Base-by-base conservation (phyloP, 305 asterid genomes). In the Fraxinus nigra region DNA sequence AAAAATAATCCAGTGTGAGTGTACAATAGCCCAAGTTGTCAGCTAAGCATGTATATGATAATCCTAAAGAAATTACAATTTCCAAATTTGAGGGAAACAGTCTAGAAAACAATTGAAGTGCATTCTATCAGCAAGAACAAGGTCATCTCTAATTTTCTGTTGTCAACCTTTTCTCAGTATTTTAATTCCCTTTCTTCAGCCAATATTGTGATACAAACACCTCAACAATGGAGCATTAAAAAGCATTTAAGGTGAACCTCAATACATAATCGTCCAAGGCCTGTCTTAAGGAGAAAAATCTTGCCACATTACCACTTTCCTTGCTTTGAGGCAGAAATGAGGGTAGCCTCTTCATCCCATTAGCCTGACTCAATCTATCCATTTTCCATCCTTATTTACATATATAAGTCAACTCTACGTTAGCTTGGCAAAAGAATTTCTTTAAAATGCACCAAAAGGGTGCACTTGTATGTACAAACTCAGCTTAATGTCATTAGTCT, bases 401-500 rank as follows among this genome's bases (percentile, higher is more conserved):
- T 5, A 32, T 30, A 70, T 10, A 70, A 32, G 22, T 70, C 76
- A 33, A 70, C 24, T 33, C 76, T 6, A 70, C 18, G 20, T 70
- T 30, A 13, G 37, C 74, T 70, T 30, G 76, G 22, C 18, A 70
- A 33, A 70, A 70, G 13, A 70, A 70, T 30, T 70, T 30, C 24
- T 70, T 33, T 70, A 18, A 54, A 56, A 56, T 56, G 38, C 61
- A 37, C 26, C 83, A 24, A 74, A 70, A 59, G 30, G 76, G 10
- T 59, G 40, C 46, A 51, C 34, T 63, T 18, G 75, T 75, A 79
- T 40, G 85, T 79, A 56, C 51, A 65, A 78, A 16, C 35, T 77
- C 78, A 51, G 32, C 34, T 33, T 54, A 37, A 78, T 72, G 65
- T 80, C 82, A 30, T 37, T 72, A 32, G 61, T 75, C 67, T 81